Percentiles rank a stretch among this genome's conserved stretches.
Conservation (phyloP, 2,329 filamentous ascomycete genomes). For the Ilyonectria destructans region DNA sequence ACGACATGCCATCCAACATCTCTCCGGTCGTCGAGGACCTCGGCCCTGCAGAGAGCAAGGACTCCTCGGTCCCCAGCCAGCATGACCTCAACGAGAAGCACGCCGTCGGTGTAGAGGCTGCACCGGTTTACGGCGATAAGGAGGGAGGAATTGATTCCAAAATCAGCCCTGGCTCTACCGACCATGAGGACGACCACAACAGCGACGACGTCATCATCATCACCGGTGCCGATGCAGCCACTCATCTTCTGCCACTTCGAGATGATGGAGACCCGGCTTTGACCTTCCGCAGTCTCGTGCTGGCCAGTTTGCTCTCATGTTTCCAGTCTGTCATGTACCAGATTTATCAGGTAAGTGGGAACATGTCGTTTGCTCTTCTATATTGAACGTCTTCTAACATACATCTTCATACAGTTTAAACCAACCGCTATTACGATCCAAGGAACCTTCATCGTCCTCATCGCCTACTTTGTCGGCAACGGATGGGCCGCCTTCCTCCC, state of each 20-base stretch:
- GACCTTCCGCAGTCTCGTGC: conserved; percentile 68
- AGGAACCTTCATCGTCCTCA: conserved; percentile 71
- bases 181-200: conserved; percentile 52
- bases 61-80: conserved; percentile 39
- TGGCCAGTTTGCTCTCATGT: conserved; percentile 65
- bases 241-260: conserved; percentile 65
- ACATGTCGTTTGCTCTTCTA: background rate
- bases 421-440: conserved; percentile 64
- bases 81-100: conserved; percentile 38
- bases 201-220: conserved; percentile 64
- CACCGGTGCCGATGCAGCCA: conserved; percentile 67
- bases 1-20: conserved; percentile 11
- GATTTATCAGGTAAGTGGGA: conserved; percentile 66
- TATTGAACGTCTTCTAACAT: conserved; percentile 17
- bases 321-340: conserved; percentile 72
- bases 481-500: conserved; percentile 58
- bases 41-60: conserved; percentile 47
- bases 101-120: conserved; percentile 12
- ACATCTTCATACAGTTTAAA: conserved; percentile 61
- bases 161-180: conserved; percentile 24
- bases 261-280: conserved; percentile 68
- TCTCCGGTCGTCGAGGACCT: conserved; percentile 8
- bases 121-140: background rate
- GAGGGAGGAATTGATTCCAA: conserved; percentile 4
- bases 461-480: conserved; percentile 70